Base-by-base conservation (phyloP, 1,284 basidiomycete genomes). In the Coriolopsis trogii region DNA sequence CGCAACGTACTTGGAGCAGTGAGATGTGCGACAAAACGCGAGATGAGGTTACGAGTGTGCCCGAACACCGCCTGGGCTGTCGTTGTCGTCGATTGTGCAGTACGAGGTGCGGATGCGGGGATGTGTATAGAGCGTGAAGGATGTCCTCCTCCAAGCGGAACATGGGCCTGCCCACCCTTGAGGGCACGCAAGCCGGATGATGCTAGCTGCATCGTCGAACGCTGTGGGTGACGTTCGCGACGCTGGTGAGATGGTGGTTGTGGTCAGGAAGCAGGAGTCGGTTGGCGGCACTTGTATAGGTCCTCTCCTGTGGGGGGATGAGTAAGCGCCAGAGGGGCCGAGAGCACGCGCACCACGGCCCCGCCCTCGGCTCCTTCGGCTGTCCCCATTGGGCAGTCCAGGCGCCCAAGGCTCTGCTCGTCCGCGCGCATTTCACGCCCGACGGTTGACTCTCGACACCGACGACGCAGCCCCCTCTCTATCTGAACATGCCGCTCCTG, bases 11-110 rank as follows among this genome's bases (percentile, higher is more conserved):
- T 80, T 3, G 85, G 84, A 2, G 84, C 67, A 30, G 81, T 78
- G 36, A 88, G 74, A 48, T 82, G 77, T 4, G 76, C 70, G 45
- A 85, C 74, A 54, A 89, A 76, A 41, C 74, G 76, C 43, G 78
- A 72, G 41, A 88, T 58, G 37, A 87, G 54, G 9, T 74, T 77
- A 44, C 77, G 79, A 13, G 86, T 78, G 41, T 80, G 74, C 15
- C 73, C 72, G 55, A 86, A 70, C 31, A 87, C 60, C 49, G 72
- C 74, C 58, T 80, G 75, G 0, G 79, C 58, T n/a, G 76, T 63
- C 9, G 70, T 69, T 51, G 64, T 62, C 41, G 64, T 59, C 59
- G 70, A 61, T 54, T 64, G 65, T 36, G 60, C 58, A 40, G 61
- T 33, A 6, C 65, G 66, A 44, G 68, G 67, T 15, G 63, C 64